phyloP scores from a whole-genome alignment of 2,329 filamentous ascomycete genomes.

The Endoconidiophora laricicola region DNA sequence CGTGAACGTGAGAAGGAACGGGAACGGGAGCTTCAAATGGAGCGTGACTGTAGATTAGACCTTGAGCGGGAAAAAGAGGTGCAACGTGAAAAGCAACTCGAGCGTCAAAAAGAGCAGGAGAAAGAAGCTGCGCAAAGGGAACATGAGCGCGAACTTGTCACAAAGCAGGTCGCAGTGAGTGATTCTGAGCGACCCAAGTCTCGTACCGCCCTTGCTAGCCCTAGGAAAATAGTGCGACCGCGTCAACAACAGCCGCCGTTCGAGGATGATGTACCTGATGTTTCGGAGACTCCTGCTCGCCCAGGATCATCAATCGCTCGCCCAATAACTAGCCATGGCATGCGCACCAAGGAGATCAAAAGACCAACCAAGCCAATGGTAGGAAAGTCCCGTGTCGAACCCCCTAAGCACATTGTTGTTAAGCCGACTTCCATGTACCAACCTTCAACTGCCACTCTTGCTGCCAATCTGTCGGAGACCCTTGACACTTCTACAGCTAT shows the following conservation, averaged over 20 bases:
- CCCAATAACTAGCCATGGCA: constrained; percentile 6
- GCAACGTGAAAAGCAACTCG: constrained; percentile 2
- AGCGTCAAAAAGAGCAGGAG: constrained; percentile 4
- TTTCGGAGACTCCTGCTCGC: constrained; percentile 30
- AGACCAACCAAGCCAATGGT: constrained; percentile 46
- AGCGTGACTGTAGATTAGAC: background rate
- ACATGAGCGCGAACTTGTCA: background rate
- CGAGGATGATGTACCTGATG: constrained; percentile 34
- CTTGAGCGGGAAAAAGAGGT: constrained; percentile 3
- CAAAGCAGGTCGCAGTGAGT: constrained; percentile 1
- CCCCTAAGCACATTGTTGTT: constrained; percentile 51
- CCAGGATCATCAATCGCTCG: constrained; percentile 6
- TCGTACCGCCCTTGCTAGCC: constrained; percentile 9
- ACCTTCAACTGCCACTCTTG: constrained; percentile 38
- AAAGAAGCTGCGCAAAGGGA: background rate
- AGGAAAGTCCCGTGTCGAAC: constrained; percentile 46
- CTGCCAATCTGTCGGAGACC: constrained; percentile 42
- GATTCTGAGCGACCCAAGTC: constrained; percentile 9
- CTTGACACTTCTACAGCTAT: constrained; percentile 20
- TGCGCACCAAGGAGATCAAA: constrained; percentile 32
- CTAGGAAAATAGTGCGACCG: constrained; percentile 22
- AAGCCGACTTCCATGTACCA: constrained; percentile 49
- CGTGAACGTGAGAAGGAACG: constrained; percentile 6
- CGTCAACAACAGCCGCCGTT: constrained; percentile 26
- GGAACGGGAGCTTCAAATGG: background rate